Evolutionary conservation across 2,329 filamentous ascomycete genomes (phyloP).

Genomic region (Fusarium tuaranense): DNA sequence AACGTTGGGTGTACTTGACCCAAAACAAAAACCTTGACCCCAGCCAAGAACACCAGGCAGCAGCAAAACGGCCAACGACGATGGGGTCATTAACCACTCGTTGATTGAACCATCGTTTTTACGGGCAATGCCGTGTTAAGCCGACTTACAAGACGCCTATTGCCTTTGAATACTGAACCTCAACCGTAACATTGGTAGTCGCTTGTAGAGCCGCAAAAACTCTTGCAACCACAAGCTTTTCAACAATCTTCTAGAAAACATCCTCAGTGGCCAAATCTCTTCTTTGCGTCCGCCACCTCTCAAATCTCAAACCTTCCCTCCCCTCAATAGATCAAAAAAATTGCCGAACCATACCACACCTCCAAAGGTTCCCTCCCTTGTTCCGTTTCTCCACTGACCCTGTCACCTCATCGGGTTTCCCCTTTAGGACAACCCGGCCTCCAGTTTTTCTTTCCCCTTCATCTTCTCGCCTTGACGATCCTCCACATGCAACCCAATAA

Average conservation of each 20-base stretch:
- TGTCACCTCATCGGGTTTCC: constrained; percentile 27
- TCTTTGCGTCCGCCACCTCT: background rate
- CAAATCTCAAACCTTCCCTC: constrained; percentile 1
- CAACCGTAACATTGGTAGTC: background rate
- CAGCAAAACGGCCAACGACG: constrained; percentile 23
- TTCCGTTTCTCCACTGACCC: background rate
- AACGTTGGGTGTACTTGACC: constrained; percentile 5
- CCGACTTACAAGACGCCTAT: background rate
- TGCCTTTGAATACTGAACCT: background rate
- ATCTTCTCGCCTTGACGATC: constrained; percentile 15
- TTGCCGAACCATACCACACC: constrained; percentile 12
- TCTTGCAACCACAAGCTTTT: background rate
- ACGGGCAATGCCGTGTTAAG: background rate
- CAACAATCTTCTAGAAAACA: constrained; percentile 1
- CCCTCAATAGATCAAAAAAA: background rate
- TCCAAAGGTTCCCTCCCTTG: background rate
- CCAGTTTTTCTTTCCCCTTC: background rate
- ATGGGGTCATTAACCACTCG: background rate
- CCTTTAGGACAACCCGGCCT: constrained; percentile 31
- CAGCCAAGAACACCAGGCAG: constrained; percentile 23
- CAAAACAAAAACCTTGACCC: background rate
- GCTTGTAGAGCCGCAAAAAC: background rate
- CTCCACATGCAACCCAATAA: constrained; percentile 19
- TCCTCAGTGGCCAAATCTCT: background rate
- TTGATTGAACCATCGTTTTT: background rate